Evolutionary conservation across 257 asterid genomes (phyloP).

Genomic region (Paraleonurus japonicus): DNA sequence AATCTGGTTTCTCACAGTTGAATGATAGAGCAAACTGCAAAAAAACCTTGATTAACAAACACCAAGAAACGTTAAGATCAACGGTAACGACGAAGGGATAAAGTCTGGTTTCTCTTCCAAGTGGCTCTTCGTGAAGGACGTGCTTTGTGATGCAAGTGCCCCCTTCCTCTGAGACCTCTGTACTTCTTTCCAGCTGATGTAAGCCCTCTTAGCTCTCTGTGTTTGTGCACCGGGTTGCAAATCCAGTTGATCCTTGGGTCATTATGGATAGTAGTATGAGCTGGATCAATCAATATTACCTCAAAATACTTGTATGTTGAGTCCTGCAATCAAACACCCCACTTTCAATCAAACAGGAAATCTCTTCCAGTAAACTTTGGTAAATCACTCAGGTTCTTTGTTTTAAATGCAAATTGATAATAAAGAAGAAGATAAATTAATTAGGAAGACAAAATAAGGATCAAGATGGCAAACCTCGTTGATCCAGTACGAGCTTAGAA

Average conservation of each 20-base stretch:
- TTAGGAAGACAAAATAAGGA: neutral
- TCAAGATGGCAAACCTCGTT: constrained; percentile 27
- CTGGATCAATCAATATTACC: constrained; percentile 33
- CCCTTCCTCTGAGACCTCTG: constrained; percentile 40
- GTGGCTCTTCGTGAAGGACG: constrained; percentile 39
- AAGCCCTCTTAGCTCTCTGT: constrained; percentile 36
- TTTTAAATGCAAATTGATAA: neutral
- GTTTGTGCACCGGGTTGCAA: constrained; percentile 36
- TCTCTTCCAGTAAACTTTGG: neutral
- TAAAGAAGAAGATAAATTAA: neutral
- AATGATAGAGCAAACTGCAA: neutral
- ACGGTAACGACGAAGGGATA: constrained; percentile 37
- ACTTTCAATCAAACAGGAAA: neutral
- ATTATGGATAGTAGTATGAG: constrained; percentile 28
- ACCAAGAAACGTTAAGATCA: constrained; percentile 4
- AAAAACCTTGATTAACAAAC: neutral
- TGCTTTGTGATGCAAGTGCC: constrained; percentile 37
- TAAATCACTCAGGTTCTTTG: too few species aligned
- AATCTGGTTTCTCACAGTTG: neutral
- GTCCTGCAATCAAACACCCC: constrained; percentile 14
- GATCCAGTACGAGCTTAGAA: constrained; percentile 37
- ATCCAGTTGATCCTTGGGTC: constrained; percentile 41
- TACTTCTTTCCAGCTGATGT: constrained; percentile 40
- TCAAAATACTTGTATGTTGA: constrained; percentile 39
- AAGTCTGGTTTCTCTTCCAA: constrained; percentile 36